Percentiles rank a stretch among this genome's conserved stretches.
Conservation (phyloP, 768 basidiomycete species). For the Suillus plorans region DNA sequence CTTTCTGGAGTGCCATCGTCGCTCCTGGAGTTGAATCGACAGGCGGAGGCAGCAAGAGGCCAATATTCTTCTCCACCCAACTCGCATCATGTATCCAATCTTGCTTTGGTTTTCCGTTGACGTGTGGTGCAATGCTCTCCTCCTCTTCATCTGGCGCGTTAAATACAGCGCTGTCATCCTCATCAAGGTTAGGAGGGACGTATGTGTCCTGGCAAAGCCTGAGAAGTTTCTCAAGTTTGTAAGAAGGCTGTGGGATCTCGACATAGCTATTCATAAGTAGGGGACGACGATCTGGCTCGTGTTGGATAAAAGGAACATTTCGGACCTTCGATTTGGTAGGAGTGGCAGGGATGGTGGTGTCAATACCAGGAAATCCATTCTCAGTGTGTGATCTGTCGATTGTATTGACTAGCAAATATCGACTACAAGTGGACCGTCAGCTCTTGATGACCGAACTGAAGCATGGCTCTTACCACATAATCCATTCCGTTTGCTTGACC, state of each 20-base stretch:
- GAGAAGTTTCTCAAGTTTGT: slow-evolving; percentile 52
- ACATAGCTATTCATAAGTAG: slow-evolving; percentile 28
- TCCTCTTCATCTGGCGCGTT: slow-evolving; percentile 15
- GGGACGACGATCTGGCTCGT: slow-evolving; percentile 39
- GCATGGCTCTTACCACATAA: slow-evolving; percentile 51
- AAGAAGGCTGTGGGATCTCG: slow-evolving; percentile 56
- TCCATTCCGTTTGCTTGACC: slow-evolving; percentile 65
- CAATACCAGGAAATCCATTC: slow-evolving; percentile 5
- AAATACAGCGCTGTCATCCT: slow-evolving; percentile 50
- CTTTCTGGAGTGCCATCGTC: slow-evolving; percentile 57
- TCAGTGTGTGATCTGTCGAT: background rate
- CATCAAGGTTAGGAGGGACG: slow-evolving; percentile 46
- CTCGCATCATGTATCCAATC: slow-evolving; percentile 57
- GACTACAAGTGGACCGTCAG: slow-evolving; percentile 33
- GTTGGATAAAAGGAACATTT: slow-evolving; percentile 40
- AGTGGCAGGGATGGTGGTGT: background rate
- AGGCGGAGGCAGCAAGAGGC: slow-evolving; percentile 60
- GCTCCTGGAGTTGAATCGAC: slow-evolving; percentile 52
- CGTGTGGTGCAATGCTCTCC: background rate
- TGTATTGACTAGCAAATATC: slow-evolving; percentile 57
- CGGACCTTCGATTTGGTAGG: background rate
- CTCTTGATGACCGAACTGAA: background rate
- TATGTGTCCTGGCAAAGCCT: slow-evolving; percentile 38
- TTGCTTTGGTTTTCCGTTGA: slow-evolving; percentile 18
- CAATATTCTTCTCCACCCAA: slow-evolving; percentile 45